These are phyloP conservation scores for Peronosclerospora sorghi DNA, from an alignment of 352 stramenopile genomes.

Conservation along the genomic window DNA sequence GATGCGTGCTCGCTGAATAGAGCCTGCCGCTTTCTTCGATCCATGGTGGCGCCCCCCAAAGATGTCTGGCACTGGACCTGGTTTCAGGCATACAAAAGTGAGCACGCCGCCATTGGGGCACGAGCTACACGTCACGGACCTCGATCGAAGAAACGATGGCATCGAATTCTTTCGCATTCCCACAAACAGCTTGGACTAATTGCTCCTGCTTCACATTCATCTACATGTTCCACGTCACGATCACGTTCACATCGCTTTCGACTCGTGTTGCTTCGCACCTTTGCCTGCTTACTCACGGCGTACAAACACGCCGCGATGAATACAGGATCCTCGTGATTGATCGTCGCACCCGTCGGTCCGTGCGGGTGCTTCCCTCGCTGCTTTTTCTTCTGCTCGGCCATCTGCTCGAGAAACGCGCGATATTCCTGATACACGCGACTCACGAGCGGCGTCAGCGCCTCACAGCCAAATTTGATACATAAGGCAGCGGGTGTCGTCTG, in stretches of 20 bases:
- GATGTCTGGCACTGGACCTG: conserved; percentile 34
- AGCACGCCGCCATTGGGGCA: not conserved
- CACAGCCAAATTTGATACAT: conserved; percentile 66
- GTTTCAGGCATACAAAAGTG: not conserved
- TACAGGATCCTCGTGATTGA: conserved; percentile 35
- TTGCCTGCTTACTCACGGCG: conserved; percentile 52
- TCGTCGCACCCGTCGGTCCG: conserved; percentile 8
- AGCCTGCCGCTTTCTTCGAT: conserved; percentile 21
- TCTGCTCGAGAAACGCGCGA: conserved; percentile 11
- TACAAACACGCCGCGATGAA: conserved; percentile 60
- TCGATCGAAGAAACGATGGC: conserved; percentile 62
- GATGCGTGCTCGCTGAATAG: conserved; percentile 8
- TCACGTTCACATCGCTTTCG: conserved; percentile 2
- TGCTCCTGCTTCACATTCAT: conserved; percentile 48
- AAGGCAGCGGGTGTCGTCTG: conserved; percentile 39
- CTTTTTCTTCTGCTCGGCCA: conserved; percentile 9
- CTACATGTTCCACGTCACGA: too few relatives aligned
- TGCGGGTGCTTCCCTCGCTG: conserved; percentile 13
- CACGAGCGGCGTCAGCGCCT: conserved; percentile 50
- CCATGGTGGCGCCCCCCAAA: conserved; percentile 26
- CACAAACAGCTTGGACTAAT: conserved; percentile 47
- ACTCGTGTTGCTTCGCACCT: conserved; percentile 15
- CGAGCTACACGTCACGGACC: conserved; percentile 9
- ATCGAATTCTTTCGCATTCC: conserved; percentile 48
- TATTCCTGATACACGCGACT: conserved; percentile 49